Evolutionary conservation across 2,329 filamentous ascomycete genomes (phyloP), one percentile per base, ranked within the genome.

Genomic region (Hymenotorrendiella dingleyae): DNA sequence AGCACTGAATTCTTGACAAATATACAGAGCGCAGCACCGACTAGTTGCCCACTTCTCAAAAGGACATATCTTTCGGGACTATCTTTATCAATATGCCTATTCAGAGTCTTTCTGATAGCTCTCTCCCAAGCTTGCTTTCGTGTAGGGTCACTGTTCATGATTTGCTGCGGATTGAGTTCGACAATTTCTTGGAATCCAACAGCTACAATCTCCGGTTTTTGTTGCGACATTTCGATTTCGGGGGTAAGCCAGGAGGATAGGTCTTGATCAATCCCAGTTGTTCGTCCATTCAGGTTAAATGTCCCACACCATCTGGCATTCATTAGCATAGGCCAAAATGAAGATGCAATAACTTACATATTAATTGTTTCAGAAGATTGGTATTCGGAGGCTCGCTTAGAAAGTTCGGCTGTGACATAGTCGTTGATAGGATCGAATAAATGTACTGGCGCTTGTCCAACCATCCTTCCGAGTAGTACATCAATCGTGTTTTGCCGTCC

Each of bases 101-200:
- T 96, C 28, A 98, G 66, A 11, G 83, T 87, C 34, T 71, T 72
- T 52, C 83, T 82, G 19, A 97, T 89, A 4, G 86, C 82, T 40
- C 74, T 68, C 62, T 98, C 93, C 93, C 93, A 98, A 16, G 82
- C 69, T 50, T 88, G 82, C 52, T 91, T 86, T 41, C 86, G 78
- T 3, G 82, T 80, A 1, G 93, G 93, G 61, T 98, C 91, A 47
- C 90, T 97, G 52, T 94, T 95, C 89, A 98, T 96, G 59, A 98
- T 97, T 59, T 98, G 93, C 62, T 97, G 91, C 12, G 94, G 93
- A 55, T 88, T 96, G 35, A 98, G 70, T 59, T 95, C 87, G n/a
- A 98, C 93, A 49, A 98, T 97, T 64, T 98, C 93, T 61, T 98
- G 93, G 56, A 98, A 97, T 0, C 88, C 93, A 12, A 96, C 82